Evolutionary conservation across 2,329 filamentous ascomycete species (phyloP), one percentile per base, ranked within the genome.

Genomic region (Teratosphaeria zuluensis): DNA sequence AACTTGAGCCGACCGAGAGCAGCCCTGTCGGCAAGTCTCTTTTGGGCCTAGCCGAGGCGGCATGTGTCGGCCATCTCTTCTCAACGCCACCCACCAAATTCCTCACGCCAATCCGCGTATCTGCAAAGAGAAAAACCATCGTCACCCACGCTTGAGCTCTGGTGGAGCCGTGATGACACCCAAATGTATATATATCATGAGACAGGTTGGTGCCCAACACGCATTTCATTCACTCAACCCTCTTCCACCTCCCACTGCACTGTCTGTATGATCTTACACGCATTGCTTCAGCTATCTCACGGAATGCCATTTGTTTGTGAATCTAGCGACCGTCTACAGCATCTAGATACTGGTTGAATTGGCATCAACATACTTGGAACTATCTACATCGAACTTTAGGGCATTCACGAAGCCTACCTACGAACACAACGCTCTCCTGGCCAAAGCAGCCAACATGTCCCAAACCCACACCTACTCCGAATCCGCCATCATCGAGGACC

Each of bases 271-370:
- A 8, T 19, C 7, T 9, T 19, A n/a, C 42, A 48, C 42, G n/a
- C 42, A 8, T 48, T n/a, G 19, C 42, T 8, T 21, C 42, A 42
- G 35, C 4, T 21, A 19, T 6, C 38, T 19, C 42, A 48, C 42
- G 42, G 54, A 56, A 56, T 56, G 55, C 28, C 55, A 48, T 31
- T 30, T 21, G 7, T 31, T 12, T 48, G 31, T 56, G 55, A 21
- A 51, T 38, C 30, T 31, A 56, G 55, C 38, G 55, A 56, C 42
- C 55, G 55, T 8, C 11, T 16, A 24, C 55, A 33, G 55, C 55
- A 56, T 33, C n/a, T 56, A 24, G 55, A 56, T n/a, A 42, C 55
- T 19, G 55, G 55, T 38, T 56, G 24, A 51, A 38, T 28, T 38
- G 31, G 19, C 24, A 24, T 48, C 4, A 11, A 21, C 32, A 12